These are phyloP conservation scores for Colletotrichum graminicola DNA, from an alignment of 2,329 filamentous ascomycete species.

Conservation along the genomic window DNA sequence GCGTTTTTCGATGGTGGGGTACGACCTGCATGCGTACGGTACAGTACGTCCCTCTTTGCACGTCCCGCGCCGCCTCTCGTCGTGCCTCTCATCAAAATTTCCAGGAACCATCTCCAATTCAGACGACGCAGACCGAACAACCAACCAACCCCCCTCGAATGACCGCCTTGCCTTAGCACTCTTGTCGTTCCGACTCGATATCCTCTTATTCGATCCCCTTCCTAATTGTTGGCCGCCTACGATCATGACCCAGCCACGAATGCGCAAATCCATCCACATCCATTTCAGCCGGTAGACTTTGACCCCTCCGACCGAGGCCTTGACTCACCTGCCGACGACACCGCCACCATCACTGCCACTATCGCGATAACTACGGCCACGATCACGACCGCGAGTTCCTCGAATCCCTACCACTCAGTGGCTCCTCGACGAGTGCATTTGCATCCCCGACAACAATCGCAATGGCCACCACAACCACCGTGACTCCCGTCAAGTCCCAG, in stretches of 20 bases:
- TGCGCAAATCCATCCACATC: conserved; percentile 33
- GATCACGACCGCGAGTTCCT: neutral
- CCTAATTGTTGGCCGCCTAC: neutral
- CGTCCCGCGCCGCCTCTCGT: conserved; percentile 24
- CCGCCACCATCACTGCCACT: neutral
- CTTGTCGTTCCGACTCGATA: neutral
- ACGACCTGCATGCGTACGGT: conserved; percentile 35
- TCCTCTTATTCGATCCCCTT: neutral
- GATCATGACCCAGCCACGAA: conserved; percentile 40
- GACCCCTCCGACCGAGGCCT: conserved; percentile 20
- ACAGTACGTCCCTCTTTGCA: conserved; percentile 20
- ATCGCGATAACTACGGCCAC: neutral
- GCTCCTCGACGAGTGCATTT: neutral
- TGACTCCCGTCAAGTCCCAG: conserved; percentile 79
- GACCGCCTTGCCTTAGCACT: conserved; percentile 11
- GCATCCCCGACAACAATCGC: neutral
- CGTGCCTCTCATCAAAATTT: conserved; percentile 37
- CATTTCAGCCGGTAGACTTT: conserved; percentile 33
- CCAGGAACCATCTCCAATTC: conserved; percentile 15
- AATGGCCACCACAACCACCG: conserved; percentile 45
- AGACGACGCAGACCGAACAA: too few relatives aligned
- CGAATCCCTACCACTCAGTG: neutral
- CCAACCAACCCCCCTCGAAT: neutral
- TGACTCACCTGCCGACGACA: conserved; percentile 25
- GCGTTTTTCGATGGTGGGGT: conserved; percentile 41